These are phyloP conservation scores for Boletus sensibilis DNA, from an alignment of 768 basidiomycete species.

Conservation along the genomic window DNA sequence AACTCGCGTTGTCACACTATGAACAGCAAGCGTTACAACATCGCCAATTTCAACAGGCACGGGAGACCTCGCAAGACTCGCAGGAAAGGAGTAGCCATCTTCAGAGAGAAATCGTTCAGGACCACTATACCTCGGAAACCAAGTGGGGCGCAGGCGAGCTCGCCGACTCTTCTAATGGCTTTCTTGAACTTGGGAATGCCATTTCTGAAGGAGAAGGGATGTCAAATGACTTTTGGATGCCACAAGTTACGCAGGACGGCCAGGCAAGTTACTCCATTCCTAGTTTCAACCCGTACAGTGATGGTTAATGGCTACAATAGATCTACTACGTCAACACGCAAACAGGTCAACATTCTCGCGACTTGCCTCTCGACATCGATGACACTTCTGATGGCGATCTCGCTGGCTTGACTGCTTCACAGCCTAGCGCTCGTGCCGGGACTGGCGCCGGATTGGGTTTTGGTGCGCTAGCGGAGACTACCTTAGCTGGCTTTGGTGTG, in stretches of 20 bases:
- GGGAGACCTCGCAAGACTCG: constrained; percentile 10
- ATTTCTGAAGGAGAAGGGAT: constrained; percentile 32
- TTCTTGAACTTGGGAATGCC: constrained; percentile 32
- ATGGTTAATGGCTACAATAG: constrained; percentile 39
- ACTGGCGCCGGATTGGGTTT: constrained; percentile 53
- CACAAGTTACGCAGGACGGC: constrained; percentile 76
- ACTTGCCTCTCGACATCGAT: constrained; percentile 76
- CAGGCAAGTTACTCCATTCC: constrained; percentile 55
- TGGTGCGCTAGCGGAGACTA: constrained; percentile 35
- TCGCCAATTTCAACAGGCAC: constrained; percentile 11
- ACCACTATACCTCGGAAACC: constrained; percentile 38
- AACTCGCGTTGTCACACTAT: constrained; percentile 49
- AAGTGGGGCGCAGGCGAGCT: constrained; percentile 43
- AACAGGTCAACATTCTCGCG: constrained; percentile 77
- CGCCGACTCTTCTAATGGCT: constrained; percentile 38
- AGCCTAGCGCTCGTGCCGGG: constrained; percentile 55
- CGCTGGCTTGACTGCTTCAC: constrained; percentile 53
- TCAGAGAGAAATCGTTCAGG: constrained; percentile 19
- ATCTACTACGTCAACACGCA: constrained; percentile 95
- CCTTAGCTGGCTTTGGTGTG: constrained; percentile 58
- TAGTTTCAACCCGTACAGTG: background rate
- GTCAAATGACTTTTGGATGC: constrained; percentile 88
- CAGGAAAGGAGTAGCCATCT: constrained; percentile 13
- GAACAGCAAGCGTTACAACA: constrained; percentile 18
- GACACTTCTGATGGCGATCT: constrained; percentile 64